These are phyloP conservation scores for Yarrowia sp. DNA, from an alignment of 805 yeast species.

Conservation along the genomic window DNA sequence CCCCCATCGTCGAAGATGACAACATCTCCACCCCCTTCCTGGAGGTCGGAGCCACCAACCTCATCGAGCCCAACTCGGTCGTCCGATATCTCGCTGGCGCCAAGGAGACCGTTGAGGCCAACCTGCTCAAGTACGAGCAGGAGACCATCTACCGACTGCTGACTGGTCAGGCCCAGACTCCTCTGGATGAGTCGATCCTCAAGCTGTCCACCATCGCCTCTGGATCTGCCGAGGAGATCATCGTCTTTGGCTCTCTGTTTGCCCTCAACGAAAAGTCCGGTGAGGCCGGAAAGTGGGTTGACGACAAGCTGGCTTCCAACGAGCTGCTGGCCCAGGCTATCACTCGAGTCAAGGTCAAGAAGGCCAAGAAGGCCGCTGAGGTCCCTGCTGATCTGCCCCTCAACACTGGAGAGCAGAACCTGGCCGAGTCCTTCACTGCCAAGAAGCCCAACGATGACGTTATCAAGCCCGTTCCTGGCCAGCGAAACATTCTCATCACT, in stretches of 20 bases:
- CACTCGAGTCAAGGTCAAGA: conserved; percentile 32
- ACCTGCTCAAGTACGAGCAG: conserved; percentile 43
- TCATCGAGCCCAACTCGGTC: conserved; percentile 51
- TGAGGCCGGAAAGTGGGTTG: conserved; percentile 31
- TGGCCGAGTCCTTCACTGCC: conserved; percentile 28
- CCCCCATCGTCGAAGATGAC: conserved; percentile 10
- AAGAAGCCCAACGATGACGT: conserved; percentile 41
- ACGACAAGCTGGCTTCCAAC: conserved; percentile 5
- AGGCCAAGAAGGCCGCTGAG: conserved; percentile 41
- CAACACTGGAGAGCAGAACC: conserved; percentile 44
- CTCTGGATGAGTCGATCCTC: conserved; percentile 31
- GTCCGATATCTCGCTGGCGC: conserved; percentile 45
- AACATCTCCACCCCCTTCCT: conserved; percentile 4
- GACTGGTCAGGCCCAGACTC: conserved; percentile 35
- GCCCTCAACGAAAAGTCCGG: conserved; percentile 41
- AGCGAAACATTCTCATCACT: conserved; percentile 82
- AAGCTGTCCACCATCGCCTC: conserved; percentile 35
- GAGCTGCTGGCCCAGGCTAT: conserved; percentile 27
- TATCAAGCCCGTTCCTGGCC: conserved; percentile 60
- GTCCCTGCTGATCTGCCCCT: conserved; percentile 40
- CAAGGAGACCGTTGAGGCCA: conserved; percentile 27
- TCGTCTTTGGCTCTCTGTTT: conserved; percentile 47
- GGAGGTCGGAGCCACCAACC: conserved; percentile 19
- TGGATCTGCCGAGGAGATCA: conserved; percentile 44
- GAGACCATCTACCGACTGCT: conserved; percentile 39